A percentile compares a stretch with the other conserved stretches of the same genome.
Conservation (phyloP, 1,139 yeast species). For the Lodderomyces elongisporus region DNA sequence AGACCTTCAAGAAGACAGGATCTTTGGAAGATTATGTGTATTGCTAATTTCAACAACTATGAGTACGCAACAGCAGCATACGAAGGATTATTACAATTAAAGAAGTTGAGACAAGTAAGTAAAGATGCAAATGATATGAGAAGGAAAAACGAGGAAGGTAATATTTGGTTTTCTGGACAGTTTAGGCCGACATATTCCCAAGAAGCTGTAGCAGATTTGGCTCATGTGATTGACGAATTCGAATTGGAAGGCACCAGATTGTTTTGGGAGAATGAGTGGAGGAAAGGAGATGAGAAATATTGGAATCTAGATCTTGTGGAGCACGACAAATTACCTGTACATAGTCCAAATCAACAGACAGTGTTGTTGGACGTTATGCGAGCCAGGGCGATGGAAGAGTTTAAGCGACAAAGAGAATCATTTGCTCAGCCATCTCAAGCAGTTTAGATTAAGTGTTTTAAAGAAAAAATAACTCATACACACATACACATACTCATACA, state of each 20-base stretch:
- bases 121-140: slow-evolving; percentile 66
- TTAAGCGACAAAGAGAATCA: slow-evolving; percentile 17
- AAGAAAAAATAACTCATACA: no score
- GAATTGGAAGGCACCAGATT: slow-evolving; percentile 46
- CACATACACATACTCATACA: no score
- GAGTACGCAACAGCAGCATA: slow-evolving; percentile 70
- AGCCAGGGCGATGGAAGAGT: slow-evolving; percentile 34
- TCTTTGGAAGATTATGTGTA: slow-evolving; percentile 89
- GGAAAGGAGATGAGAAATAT: slow-evolving; percentile 67
- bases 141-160: slow-evolving; percentile 69
- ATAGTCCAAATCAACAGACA: slow-evolving; percentile 61
- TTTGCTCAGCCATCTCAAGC: slow-evolving; percentile 2
- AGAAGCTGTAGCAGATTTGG: slow-evolving; percentile 86
- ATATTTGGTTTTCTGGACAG: slow-evolving; percentile 81
- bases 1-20: slow-evolving; percentile 77
- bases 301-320: slow-evolving; percentile 57
- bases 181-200: slow-evolving; percentile 87
- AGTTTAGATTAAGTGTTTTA: no score
- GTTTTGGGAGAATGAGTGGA: slow-evolving; percentile 82
- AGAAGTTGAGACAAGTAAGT: slow-evolving; percentile 63
- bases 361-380: slow-evolving; percentile 58
- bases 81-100: slow-evolving; percentile 67
- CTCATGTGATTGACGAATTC: slow-evolving; percentile 64
- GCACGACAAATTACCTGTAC: slow-evolving; percentile 56
- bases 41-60: slow-evolving; percentile 63